These are phyloP conservation scores for Lachnellula occidentalis DNA, from an alignment of 2,329 filamentous ascomycete genomes.

Conservation along the genomic window DNA sequence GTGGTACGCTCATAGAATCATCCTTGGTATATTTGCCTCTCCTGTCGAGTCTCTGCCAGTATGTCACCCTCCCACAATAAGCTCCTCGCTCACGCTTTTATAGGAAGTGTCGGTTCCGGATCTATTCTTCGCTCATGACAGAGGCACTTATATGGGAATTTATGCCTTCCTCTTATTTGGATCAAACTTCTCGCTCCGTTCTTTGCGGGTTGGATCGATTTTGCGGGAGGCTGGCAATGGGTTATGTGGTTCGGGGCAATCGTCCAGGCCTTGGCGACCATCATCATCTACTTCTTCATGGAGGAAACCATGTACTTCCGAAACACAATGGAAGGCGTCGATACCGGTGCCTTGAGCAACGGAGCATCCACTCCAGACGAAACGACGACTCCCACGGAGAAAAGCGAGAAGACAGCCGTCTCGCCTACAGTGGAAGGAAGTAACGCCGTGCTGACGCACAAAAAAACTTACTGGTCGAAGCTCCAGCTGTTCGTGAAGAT, in stretches of 20 bases:
- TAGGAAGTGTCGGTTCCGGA: slow-evolving; percentile 25
- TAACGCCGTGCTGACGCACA: background rate
- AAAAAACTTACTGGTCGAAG: background rate
- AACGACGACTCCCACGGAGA: background rate
- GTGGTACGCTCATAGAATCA: slow-evolving; percentile 16
- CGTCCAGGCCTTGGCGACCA: slow-evolving; percentile 39
- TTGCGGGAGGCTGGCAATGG: slow-evolving; percentile 43
- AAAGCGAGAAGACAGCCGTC: background rate
- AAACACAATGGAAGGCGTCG: slow-evolving; percentile 3
- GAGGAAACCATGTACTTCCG: slow-evolving; percentile 44
- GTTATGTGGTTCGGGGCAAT: slow-evolving; percentile 48
- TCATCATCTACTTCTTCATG: slow-evolving; percentile 50
- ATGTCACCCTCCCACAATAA: background rate
- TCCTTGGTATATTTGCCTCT: slow-evolving; percentile 13
- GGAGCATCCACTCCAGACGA: slow-evolving; percentile 28
- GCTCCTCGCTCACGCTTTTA: background rate
- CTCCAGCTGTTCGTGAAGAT: slow-evolving; percentile 1
- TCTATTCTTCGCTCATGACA: slow-evolving; percentile 38
- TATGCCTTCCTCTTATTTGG: slow-evolving; percentile 39
- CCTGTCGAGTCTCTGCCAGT: slow-evolving; percentile 18
- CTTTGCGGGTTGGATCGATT: slow-evolving; percentile 42
- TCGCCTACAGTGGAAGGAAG: background rate
- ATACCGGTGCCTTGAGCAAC: slow-evolving; percentile 31
- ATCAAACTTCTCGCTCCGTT: slow-evolving; percentile 38
- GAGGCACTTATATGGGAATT: slow-evolving; percentile 35